These are phyloP conservation scores for Beauveria sp. DNA, from an alignment of 2,329 filamentous ascomycete species.

Conservation along the genomic window DNA sequence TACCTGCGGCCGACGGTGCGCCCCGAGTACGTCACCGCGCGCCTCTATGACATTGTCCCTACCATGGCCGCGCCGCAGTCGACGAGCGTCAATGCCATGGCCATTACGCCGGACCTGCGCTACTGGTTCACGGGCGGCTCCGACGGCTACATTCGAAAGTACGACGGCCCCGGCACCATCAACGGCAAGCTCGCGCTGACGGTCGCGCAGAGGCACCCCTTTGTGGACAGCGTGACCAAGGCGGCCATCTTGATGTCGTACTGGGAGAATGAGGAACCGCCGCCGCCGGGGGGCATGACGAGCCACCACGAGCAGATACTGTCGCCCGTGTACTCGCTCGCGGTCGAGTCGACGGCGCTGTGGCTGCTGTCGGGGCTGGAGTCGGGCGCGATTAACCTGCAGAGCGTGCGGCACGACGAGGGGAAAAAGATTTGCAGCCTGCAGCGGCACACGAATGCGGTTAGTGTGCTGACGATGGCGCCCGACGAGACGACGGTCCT, in stretches of 20 bases:
- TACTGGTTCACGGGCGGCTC: constrained; percentile 93
- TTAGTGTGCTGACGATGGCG: constrained; percentile 76
- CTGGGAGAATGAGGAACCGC: constrained; percentile 92
- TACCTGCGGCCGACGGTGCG: constrained; percentile 54
- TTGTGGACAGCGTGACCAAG: constrained; percentile 95
- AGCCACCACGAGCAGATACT: constrained; percentile 53
- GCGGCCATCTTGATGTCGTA: constrained; percentile 91
- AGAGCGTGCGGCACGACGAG: constrained; percentile 89
- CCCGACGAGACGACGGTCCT: constrained; percentile 81
- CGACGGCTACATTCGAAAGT: constrained; percentile 94
- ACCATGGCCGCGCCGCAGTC: constrained; percentile 95
- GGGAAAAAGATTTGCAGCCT: constrained; percentile 80
- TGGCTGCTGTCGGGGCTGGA: constrained; percentile 91
- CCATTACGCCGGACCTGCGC: constrained; percentile 85
- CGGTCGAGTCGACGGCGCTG: constrained; percentile 79
- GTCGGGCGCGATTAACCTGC: constrained; percentile 85
- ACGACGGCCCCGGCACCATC: constrained; percentile 89
- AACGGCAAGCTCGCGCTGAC: constrained; percentile 92
- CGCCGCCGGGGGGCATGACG: constrained; percentile 26
- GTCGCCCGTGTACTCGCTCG: constrained; percentile 92
- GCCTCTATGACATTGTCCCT: constrained; percentile 87
- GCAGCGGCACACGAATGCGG: constrained; percentile 79
- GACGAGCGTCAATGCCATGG: constrained; percentile 89
- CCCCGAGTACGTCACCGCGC: constrained; percentile 69
- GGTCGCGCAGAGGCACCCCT: constrained; percentile 91